Evolutionary conservation across 2,329 filamentous ascomycete genomes (phyloP).

Genomic region (Colletotrichum eremochloae): DNA sequence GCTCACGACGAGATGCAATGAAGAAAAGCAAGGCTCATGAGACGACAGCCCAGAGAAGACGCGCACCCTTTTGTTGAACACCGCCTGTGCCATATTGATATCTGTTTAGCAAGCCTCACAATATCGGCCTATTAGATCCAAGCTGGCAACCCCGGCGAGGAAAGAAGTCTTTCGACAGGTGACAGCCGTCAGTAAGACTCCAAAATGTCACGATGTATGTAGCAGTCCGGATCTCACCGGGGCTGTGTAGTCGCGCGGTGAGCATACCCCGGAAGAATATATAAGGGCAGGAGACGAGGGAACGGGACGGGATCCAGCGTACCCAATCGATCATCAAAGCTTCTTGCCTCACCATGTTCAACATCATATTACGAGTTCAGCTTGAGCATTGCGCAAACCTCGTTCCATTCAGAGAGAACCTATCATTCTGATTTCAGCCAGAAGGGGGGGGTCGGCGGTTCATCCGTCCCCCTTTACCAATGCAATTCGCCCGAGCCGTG

Average conservation of each 20-base stretch:
- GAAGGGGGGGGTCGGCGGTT: no score
- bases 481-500: conserved; percentile 9
- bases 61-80: not conserved
- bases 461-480: not conserved
- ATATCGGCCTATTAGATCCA: not conserved
- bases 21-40: not conserved
- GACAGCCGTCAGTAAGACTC: not conserved
- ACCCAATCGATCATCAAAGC: not conserved
- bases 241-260: no score
- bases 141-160: not conserved
- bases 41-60: not conserved
- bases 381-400: no score
- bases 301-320: no score
- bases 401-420: not conserved
- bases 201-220: not conserved
- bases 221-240: no score
- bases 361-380: not conserved
- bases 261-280: no score
- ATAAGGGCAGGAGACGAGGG: no score
- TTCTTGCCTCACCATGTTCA: not conserved
- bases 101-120: not conserved
- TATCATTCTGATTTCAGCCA: not conserved
- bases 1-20: not conserved
- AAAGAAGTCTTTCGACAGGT: no score
- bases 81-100: not conserved